Evolutionary conservation across 495 filamentous ascomycete genomes (phyloP).

Genomic region (Xylaria bambusicola): DNA sequence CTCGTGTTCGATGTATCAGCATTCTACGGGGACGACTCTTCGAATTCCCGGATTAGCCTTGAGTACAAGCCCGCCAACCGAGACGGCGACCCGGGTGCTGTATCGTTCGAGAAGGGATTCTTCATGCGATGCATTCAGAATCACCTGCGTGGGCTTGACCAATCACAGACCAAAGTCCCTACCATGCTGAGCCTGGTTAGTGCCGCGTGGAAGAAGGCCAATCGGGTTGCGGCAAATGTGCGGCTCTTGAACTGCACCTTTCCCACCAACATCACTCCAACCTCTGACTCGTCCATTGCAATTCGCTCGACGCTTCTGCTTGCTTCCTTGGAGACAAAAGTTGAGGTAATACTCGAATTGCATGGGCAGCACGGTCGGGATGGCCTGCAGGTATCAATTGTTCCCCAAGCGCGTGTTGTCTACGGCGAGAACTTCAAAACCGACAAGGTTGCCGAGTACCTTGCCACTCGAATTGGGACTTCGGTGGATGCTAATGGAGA

Average conservation of each 20-base stretch:
- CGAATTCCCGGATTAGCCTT: conserved; percentile 45
- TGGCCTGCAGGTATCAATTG: conserved; percentile 50
- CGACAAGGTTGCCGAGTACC: conserved; percentile 63
- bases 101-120: conserved; percentile 63
- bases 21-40: conserved; percentile 44
- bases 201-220: conserved; percentile 61
- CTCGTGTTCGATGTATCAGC: conserved; percentile 71
- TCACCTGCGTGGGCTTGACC: conserved; percentile 51
- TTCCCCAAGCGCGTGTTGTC: conserved; percentile 53
- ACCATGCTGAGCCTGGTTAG: conserved; percentile 57
- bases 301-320: conserved; percentile 59
- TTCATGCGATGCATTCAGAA: conserved; percentile 67
- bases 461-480: conserved; percentile 50
- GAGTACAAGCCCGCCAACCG: conserved; percentile 57
- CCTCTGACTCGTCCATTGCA: conserved; percentile 57
- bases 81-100: conserved; percentile 48
- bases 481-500: conserved; percentile 34
- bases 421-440: conserved; percentile 70
- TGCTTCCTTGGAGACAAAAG: conserved; percentile 58
- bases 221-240: conserved; percentile 53
- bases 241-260: conserved; percentile 54
- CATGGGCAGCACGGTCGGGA: conserved; percentile 18
- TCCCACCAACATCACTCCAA: conserved; percentile 55
- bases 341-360: conserved; percentile 54
- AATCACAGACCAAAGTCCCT: conserved; percentile 52